Base-by-base conservation (phyloP, 2,329 filamentous ascomycete genomes). In the Apiospora koreana region DNA sequence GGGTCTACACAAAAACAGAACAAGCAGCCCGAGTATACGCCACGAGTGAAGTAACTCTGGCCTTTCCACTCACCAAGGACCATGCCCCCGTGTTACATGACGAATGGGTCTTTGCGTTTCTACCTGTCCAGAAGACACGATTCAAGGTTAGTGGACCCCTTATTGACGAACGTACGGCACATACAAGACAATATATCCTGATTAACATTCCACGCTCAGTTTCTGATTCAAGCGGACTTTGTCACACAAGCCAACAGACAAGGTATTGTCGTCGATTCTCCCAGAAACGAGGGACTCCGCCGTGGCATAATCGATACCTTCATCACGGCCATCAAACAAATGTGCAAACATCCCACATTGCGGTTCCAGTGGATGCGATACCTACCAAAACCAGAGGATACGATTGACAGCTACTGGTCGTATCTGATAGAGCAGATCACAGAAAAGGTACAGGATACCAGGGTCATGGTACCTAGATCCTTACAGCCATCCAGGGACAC, bases 141-240 rank as follows among this genome's bases (percentile, higher is more conserved):
- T 86, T 86, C 23, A 54, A 54, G 48, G 48, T 54, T 6, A 54
- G 25, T 54, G 5, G 3, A 25, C n/a, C n/a, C n/a, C n/a, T 48
- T 23, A 14, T 48, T 48, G n/a, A 25, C 46, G n/a, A n/a, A 35
- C 35, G 10, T 48, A 48, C 46, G 41, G 5, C 16, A 48, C 46
- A 48, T 48, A 25, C 46, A 48, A 2, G 14, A 16, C 41, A 43
- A 43, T 10, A 43, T 43, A 16, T 25, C 46, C 46, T 25, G n/a
- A 48, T 4, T 48, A 9, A 48, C 5, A 25, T 48, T 48, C 8
- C 48, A 23, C 48, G 14, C 25, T 6, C 41, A 84, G 78, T 87
- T 87, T 54, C 73, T 87, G 1, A 83, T 88, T 16, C 85, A 87
- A 12, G 79, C 83, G 7, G 85, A 87, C 71, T 87, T 87, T 69